Base-by-base conservation (phyloP, 1,284 basidiomycete genomes). In the Ganoderma boninense region DNA sequence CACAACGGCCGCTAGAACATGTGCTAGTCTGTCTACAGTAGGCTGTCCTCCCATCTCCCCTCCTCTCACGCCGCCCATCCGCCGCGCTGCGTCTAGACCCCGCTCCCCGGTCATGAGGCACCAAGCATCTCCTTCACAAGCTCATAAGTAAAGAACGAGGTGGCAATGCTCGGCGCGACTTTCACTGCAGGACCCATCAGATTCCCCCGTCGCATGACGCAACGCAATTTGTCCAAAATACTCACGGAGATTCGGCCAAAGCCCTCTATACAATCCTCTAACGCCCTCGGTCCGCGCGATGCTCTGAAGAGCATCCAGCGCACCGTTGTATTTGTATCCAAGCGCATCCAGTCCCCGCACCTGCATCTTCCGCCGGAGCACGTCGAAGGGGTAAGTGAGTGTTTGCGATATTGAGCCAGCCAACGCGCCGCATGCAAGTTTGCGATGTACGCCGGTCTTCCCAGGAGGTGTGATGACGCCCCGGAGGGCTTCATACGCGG, bases 361-460 rank as follows among this genome's bases (percentile, higher is more conserved):
- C 81, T 99, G 97, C 93, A 99, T 97, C 83, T 98, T 96, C 64
- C 97, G 87, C 56, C 97, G 87, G 66, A 99, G 82, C 0, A 99
- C 96, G 80, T 99, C 97, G 77, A 98, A 94, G 0, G 97, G 97
- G 79, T 98, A 98, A 8, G 97, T 99, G 76, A 98, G 82, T 44
- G 96, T 96, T 80, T 99, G 95, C 40, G 95, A 96, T 75, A 98
- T 93, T 26, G 92, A 89, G 32, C 94, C 92, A 18, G 92, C 94
- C 73, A 95, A 81, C 56, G 94, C 94, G 66, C 94, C 94, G 71
- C 94, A 95, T 10, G 82, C 71, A 77, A 95, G 77, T 80, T 95
- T 95, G 74, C 93, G 83, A 68, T 82, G 75, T 64, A 89, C 84
- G 69, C 80, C 90, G 74, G 77, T 89, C 83, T 92, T 91, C 62